Conservation (phyloP, 495 filamentous ascomycete species). For the Neurospora tetraspora region DNA sequence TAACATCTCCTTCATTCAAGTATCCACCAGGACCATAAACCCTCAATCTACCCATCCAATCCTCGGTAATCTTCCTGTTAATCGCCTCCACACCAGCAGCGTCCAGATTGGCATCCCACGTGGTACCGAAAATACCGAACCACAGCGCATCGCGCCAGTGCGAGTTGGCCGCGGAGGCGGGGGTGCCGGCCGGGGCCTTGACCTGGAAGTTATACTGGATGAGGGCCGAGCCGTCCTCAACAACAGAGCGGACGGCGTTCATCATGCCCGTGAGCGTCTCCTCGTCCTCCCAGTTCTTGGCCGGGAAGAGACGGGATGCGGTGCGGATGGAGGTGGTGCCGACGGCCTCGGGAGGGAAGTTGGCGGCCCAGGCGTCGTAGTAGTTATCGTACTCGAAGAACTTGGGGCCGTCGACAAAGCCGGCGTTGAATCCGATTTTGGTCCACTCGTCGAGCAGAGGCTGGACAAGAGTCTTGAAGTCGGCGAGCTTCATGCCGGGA, state of each 20-base stretch:
- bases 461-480: constrained; percentile 21
- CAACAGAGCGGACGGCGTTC: constrained; percentile 8
- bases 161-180: constrained; percentile 9
- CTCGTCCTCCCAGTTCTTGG: constrained; percentile 18
- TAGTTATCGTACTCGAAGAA: constrained; percentile 15
- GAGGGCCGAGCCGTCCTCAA: constrained; percentile 11
- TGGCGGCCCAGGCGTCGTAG: constrained; percentile 9
- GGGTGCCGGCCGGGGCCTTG: constrained; percentile 2
- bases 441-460: constrained; percentile 31
- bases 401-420: constrained; percentile 1
- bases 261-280: constrained; percentile 18
- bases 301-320: constrained; percentile 30
- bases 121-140: constrained; percentile 6
- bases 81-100: background rate
- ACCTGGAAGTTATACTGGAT: constrained; percentile 17
- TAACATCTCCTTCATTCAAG: constrained; percentile 43
- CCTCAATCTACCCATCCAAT: constrained; percentile 11
- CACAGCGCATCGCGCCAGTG: constrained; percentile 16
- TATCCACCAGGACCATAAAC: constrained; percentile 32
- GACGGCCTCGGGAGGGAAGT: constrained; percentile 10
- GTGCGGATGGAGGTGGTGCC: constrained; percentile 21
- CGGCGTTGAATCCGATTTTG: constrained; percentile 24
- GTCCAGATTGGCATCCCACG: constrained; percentile 2
- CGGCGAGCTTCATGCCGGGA: constrained; percentile 8
- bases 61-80: constrained; percentile 19